Evolutionary conservation across 306 rosid species (phyloP).

Genomic region (Lathyrus aphaca): DNA sequence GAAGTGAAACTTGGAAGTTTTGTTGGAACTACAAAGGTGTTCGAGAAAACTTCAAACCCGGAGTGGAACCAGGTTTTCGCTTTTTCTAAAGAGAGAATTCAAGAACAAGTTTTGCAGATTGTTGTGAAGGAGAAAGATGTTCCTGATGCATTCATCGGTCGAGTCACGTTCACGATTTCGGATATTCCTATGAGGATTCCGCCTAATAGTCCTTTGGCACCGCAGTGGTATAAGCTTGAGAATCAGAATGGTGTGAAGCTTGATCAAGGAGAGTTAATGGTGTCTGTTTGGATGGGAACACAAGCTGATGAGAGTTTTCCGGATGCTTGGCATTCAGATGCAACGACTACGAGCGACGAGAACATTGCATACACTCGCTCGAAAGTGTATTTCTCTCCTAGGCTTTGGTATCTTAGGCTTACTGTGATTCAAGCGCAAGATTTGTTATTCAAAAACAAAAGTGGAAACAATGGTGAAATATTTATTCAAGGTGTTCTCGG

Average conservation of each 20-base stretch:
- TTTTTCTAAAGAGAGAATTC: constrained; percentile 35
- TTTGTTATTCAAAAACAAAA: constrained; percentile 19
- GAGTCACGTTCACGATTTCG: constrained; percentile 21
- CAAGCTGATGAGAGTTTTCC: constrained; percentile 53
- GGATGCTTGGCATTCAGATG: constrained; percentile 47
- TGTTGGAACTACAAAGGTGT: constrained; percentile 6
- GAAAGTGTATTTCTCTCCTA: constrained; percentile 47
- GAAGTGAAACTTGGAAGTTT: constrained; percentile 40
- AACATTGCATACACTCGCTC: constrained; percentile 36
- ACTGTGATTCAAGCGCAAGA: constrained; percentile 50
- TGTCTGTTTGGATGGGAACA: constrained; percentile 63
- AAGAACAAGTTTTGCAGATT: constrained; percentile 28
- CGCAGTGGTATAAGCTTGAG: constrained; percentile 49
- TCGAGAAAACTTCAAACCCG: constrained; percentile 21
- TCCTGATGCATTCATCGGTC: constrained; percentile 14
- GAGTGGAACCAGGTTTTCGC: constrained; percentile 45
- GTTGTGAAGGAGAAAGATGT: constrained; percentile 35
- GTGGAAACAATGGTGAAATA: constrained; percentile 22
- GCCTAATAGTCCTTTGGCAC: constrained; percentile 53
- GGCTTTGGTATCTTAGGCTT: constrained; percentile 58
- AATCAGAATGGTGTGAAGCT: constrained; percentile 26
- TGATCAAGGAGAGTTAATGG: constrained; percentile 49
- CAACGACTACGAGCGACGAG: constrained; percentile 21
- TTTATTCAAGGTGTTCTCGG: constrained; percentile 43
- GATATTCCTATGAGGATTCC: constrained; percentile 49